Evolutionary conservation across 2,329 filamentous ascomycete genomes (phyloP), one percentile per base, ranked within the genome.

Genomic region (Xylariaceae sp.): DNA sequence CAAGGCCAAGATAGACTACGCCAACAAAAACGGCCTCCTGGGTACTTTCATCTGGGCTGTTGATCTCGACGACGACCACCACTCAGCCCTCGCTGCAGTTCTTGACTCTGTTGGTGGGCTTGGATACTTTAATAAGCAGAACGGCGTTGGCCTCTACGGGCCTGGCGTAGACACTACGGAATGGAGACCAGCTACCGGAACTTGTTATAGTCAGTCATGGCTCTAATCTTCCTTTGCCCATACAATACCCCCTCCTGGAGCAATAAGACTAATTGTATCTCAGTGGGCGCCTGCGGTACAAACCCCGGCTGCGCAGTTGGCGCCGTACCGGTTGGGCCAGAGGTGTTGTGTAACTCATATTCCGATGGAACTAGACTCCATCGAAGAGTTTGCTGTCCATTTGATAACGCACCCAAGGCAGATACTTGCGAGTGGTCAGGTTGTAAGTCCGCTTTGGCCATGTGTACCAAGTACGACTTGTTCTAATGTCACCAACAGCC

Each of bases 41-140:
- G 69, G 69, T 36, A 56, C 65, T 7, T 56, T 74, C 23, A 70
- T 74, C 40, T 75, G 70, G 71, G 68, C 71, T 14, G 53, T 70
- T 29, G 68, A 71, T 47, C 66, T 58, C 17, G 67, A 70, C 45
- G 49, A 58, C 31, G 56, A 53, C 11, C 12, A 60, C 12, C 60
- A 66, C 11, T 43, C 56, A 6, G 48, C 48, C 12, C 48, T 51
- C 37, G 43, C 7, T 17, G 48, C 48, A 21, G 48, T 51, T 16
- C 36, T 50, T 9, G 46, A 50, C 46, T 50, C 46, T 31, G 46
- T 50, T 23, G 46, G 46, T 50, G 46, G 46, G 11, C 34, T 50
- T 40, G 46, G 46, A 4, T 40, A 34, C 21, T 47, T 47, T 26
- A 21, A 34, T 39, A 29, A 33, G 46, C 46, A 50, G 46, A 50